Base-by-base conservation (phyloP, 345 rosid species). In the Hibiscus syriacus region DNA sequence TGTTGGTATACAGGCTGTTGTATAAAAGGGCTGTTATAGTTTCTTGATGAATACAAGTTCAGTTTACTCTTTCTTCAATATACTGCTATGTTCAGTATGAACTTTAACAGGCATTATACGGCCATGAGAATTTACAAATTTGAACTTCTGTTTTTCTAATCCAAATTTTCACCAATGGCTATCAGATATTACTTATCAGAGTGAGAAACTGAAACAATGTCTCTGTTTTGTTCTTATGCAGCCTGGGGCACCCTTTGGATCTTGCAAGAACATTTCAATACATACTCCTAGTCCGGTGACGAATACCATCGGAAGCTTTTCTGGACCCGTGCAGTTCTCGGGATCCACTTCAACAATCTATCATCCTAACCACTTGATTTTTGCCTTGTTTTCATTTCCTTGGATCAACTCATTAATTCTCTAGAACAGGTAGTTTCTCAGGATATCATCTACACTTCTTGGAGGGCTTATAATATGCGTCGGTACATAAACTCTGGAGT, bases 291-390 rank as follows among this genome's bases (percentile, higher is more conserved):
- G 78, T 79, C 92, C 92, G 17, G 57, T 75, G 45, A 76, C 90
- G 10, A 80, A 77, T 70, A 30, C 78, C 22, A 73, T 66, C 1
- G 89, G 93, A 82, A 84, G 86, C 79, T 89, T 89, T 79, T 77
- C 93, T 32, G 99, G 99, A 80, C 83, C 87, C 16, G 87, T 91
- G 72, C 95, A 89, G 75, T 84, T 94, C 76, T 53, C 93, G 17
- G 84, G 57, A 70, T 85, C 96, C 46, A 78, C 84, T 66, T 81
- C 90, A 54, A 60, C 73, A 66, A 58, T 73, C 70, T 70, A 67
- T 73, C 60, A 73, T 65, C 75, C 75, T 69, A 81, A 73, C 72
- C 64, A 25, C 60, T 61, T 79, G 66, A 10, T 74, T 5, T 0
- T 55, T 55, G 34, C 45, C 74, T 67, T 84, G 58, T 71, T 86